Conservation (phyloP, 306 rosid species). For the Cucumis melo region DNA sequence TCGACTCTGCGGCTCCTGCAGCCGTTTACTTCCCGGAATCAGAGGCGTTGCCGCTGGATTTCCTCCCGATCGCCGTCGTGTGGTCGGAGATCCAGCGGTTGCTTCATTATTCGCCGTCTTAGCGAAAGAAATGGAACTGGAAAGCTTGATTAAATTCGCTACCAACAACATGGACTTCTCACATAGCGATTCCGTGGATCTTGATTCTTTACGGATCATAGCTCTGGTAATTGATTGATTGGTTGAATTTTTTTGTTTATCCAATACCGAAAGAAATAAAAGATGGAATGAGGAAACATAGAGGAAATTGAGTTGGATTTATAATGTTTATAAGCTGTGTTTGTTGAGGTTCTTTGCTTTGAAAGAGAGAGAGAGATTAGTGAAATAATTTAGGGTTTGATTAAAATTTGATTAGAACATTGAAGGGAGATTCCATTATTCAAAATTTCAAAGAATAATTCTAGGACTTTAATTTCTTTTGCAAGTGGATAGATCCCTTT, state of each 20-base stretch:
- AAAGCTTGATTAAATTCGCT: constrained; percentile 47
- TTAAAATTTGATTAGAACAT: not conserved
- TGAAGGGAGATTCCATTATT: not conserved
- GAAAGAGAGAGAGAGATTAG: not conserved
- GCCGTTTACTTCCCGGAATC: constrained; percentile 14
- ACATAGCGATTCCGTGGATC: constrained; percentile 33
- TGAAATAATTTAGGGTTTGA: not conserved
- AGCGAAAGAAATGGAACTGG: constrained; percentile 34
- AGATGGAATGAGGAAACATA: not conserved
- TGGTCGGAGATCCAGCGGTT: not conserved
- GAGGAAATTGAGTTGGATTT: not conserved
- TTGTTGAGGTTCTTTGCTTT: not conserved
- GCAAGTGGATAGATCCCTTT: constrained; percentile 5
- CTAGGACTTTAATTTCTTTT: not conserved
- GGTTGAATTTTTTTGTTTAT: too few relatives aligned
- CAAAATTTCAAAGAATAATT: not conserved
- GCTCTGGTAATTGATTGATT: not conserved
- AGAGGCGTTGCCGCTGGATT: not conserved
- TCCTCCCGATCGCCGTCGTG: not conserved
- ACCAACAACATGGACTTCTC: constrained; percentile 55
- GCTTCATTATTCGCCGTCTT: not conserved
- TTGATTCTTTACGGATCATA: constrained; percentile 23
- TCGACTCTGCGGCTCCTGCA: constrained; percentile 26
- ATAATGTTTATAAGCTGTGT: not conserved
- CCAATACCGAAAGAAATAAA: too few relatives aligned